A percentile compares a stretch with the other conserved stretches of the same genome.
These are phyloP conservation scores for Chytriomyces hyalinus DNA, from an alignment of 192 early-diverging fungal genomes.

Conservation along the genomic window DNA sequence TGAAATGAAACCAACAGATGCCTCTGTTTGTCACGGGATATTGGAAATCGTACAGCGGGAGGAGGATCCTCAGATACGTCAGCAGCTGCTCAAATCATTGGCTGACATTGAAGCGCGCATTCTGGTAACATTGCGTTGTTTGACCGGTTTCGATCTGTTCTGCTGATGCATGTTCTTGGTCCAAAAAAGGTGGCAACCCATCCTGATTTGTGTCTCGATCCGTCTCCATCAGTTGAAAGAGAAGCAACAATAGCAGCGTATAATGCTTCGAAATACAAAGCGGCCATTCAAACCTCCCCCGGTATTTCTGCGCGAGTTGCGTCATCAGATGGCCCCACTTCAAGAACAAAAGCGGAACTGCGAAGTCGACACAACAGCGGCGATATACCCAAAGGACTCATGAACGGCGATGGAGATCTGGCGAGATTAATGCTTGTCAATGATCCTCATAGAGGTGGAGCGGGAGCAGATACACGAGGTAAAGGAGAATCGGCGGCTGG, in stretches of 20 bases:
- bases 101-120: conserved; percentile 32
- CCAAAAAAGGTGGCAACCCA: conserved; percentile 18
- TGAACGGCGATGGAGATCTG: background rate
- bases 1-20: conserved; percentile 4
- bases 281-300: background rate
- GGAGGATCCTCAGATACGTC: background rate
- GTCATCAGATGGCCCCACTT: background rate
- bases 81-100: background rate
- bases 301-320: background rate
- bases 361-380: background rate
- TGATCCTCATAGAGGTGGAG: too few species aligned
- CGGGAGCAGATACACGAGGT: too few species aligned
- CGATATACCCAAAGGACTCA: background rate
- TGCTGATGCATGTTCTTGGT: background rate
- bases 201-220: conserved; percentile 15
- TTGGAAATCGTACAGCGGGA: background rate
- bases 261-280: conserved; percentile 12
- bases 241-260: conserved; percentile 8
- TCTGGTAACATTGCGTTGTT: background rate
- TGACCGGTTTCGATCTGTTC: background rate
- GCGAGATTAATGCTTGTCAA: background rate
- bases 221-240: conserved; percentile 9
- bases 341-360: conserved; percentile 2
- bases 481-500: too few species aligned
- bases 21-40: background rate